Percentiles rank a stretch among this genome's conserved stretches.
Evolutionary conservation across 108 stramenopile species (phyloP).

Genomic region (Pseudonitzschia multiseries): DNA sequence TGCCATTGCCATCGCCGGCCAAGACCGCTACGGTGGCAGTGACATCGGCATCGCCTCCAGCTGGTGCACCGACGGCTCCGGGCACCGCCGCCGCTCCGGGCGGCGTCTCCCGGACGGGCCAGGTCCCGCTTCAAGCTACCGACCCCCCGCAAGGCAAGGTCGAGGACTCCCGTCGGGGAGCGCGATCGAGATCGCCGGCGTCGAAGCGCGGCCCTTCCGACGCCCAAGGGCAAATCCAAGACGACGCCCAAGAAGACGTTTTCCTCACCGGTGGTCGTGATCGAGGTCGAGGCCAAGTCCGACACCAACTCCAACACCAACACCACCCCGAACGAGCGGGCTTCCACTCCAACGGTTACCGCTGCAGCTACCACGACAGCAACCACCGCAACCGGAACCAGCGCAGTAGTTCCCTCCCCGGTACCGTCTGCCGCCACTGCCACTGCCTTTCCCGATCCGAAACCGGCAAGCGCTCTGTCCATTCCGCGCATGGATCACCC

Average conservation of each 20-base stretch:
- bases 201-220: too few species aligned
- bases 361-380: background rate
- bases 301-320: too few species aligned
- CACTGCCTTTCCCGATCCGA: background rate
- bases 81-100: constrained; percentile 13
- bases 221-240: background rate
- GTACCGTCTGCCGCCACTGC: too few species aligned
- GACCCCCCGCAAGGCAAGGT: constrained; percentile 18
- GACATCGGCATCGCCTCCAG: background rate
- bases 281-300: background rate
- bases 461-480: background rate
- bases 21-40: background rate
- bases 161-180: background rate
- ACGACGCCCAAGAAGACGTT: background rate
- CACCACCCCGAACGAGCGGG: background rate
- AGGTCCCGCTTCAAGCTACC: constrained; percentile 34
- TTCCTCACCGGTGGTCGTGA: background rate
- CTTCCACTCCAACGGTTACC: background rate
- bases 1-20: background rate
- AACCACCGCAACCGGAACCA: background rate
- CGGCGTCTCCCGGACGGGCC: background rate
- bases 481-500: constrained; percentile 8
- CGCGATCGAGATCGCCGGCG: too few species aligned
- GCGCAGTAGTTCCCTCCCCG: too few species aligned
- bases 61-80: constrained; percentile 11